These are phyloP conservation scores for Candida jianshihensis DNA, from an alignment of 805 yeast genomes.

Conservation along the genomic window DNA sequence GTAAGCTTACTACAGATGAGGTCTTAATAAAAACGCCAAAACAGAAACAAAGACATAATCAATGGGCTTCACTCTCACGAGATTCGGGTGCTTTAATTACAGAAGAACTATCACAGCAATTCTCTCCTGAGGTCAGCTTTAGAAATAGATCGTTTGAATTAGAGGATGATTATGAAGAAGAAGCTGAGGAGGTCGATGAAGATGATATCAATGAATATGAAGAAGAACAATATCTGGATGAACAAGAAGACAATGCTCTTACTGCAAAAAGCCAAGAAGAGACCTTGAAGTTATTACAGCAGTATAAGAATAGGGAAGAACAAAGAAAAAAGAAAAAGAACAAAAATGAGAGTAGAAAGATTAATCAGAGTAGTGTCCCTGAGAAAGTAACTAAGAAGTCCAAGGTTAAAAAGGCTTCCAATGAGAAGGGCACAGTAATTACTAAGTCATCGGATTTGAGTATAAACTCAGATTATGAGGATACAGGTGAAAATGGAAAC, in stretches of 20 bases:
- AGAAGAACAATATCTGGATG: background rate
- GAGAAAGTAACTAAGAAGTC: too few relatives aligned
- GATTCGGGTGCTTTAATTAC: conserved; percentile 18
- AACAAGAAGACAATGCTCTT: background rate
- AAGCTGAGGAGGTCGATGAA: background rate
- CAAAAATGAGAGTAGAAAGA: background rate
- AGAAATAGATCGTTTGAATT: too few relatives aligned
- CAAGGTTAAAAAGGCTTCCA: too few relatives aligned
- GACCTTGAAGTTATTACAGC: background rate
- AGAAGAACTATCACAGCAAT: conserved; percentile 7
- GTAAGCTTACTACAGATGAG: conserved; percentile 8
- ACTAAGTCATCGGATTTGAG: too few relatives aligned
- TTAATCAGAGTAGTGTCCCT: conserved; percentile 1
- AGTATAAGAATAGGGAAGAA: too few relatives aligned
- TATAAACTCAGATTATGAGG: too few relatives aligned
- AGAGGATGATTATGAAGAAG: background rate
- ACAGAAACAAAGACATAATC: background rate
- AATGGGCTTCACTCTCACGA: conserved; percentile 10
- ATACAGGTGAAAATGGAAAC: too few relatives aligned
- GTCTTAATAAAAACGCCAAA: conserved; percentile 10
- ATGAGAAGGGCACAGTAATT: background rate
- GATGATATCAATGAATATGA: conserved; percentile 1
- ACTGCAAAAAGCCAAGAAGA: too few relatives aligned
- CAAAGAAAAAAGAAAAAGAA: background rate
- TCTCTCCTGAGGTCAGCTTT: conserved; percentile 6